Percentiles rank a stretch among this genome's conserved stretches.
phyloP scores from a whole-genome alignment of 257 asterid species.

The Sherardia arvensis region DNA sequence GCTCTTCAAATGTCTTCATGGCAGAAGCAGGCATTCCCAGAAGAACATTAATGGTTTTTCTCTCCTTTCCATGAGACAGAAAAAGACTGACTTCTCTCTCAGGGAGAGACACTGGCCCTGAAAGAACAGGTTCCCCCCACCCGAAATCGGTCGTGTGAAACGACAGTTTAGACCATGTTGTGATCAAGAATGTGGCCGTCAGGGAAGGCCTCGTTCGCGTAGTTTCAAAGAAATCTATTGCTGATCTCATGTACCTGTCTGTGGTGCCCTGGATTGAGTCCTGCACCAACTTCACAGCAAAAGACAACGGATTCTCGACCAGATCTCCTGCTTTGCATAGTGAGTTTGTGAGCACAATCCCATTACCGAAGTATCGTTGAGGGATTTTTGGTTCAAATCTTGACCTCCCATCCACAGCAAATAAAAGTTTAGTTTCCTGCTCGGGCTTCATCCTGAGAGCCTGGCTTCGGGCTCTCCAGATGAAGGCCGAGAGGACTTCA shows the following conservation, averaged over 20 bases:
- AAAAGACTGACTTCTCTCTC: conserved; percentile 79
- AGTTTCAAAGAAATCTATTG: conserved; percentile 69
- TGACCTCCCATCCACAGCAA: conserved; percentile 75
- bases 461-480: conserved; percentile 65
- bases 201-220: conserved; percentile 73
- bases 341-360: conserved; percentile 64
- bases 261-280: conserved; percentile 62
- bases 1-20: conserved; percentile 63
- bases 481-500: conserved; percentile 75
- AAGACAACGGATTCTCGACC: conserved; percentile 43
- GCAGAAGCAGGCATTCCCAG: conserved; percentile 85
- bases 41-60: conserved; percentile 69
- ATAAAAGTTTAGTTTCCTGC: conserved; percentile 72
- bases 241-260: conserved; percentile 69
- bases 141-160: conserved; percentile 84
- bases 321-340: conserved; percentile 53
- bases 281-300: conserved; percentile 46
- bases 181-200: conserved; percentile 63
- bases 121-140: conserved; percentile 70
- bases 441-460: conserved; percentile 57
- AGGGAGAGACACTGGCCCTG: conserved; percentile 74
- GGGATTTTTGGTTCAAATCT: conserved; percentile 70
- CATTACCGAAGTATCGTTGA: conserved; percentile 70
- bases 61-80: conserved; percentile 68
- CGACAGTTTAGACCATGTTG: conserved; percentile 75